These are phyloP conservation scores for Naganishia vishniacii DNA, from an alignment of 768 basidiomycete species.

Conservation along the genomic window DNA sequence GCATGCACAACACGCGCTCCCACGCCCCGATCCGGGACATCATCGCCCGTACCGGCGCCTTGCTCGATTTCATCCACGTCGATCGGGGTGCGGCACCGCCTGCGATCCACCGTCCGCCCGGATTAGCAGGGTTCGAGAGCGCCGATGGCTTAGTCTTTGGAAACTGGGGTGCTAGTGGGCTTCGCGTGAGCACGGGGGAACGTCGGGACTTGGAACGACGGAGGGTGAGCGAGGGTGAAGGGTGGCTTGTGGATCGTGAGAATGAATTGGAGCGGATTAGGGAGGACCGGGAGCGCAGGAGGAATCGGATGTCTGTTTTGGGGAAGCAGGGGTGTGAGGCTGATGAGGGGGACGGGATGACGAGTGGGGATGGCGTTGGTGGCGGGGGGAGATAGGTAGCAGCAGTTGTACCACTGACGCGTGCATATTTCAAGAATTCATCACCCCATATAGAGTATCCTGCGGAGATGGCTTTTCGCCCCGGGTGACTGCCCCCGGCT, in stretches of 20 bases:
- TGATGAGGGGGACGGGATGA: conserved; percentile 12
- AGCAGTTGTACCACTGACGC: too few relatives aligned
- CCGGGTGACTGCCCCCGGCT: too few relatives aligned
- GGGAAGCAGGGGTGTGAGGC: conserved; percentile 3
- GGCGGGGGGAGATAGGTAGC: too few relatives aligned
- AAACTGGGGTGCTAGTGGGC: conserved; percentile 13
- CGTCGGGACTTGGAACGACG: conserved; percentile 8
- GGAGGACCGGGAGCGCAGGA: conserved; percentile 2
- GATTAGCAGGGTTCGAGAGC: conserved; percentile 18
- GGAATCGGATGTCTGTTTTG: neutral
- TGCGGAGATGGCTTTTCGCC: too few relatives aligned
- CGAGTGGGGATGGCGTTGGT: conserved; percentile 10
- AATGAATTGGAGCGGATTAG: conserved; percentile 47
- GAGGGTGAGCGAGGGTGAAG: conserved; percentile 38
- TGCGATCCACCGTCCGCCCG: conserved; percentile 33
- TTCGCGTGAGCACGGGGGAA: neutral
- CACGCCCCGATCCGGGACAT: conserved; percentile 70
- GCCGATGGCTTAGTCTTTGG: conserved; percentile 21
- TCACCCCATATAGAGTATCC: too few relatives aligned
- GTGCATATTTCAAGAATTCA: too few relatives aligned
- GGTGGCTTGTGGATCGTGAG: conserved; percentile 51
- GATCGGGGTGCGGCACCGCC: conserved; percentile 41
- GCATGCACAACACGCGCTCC: conserved; percentile 70
- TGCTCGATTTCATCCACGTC: conserved; percentile 41
- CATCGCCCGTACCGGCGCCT: conserved; percentile 59